Evolutionary conservation across 116 monocot species (phyloP).

Genomic region (Phalaenopsis hybrid): DNA sequence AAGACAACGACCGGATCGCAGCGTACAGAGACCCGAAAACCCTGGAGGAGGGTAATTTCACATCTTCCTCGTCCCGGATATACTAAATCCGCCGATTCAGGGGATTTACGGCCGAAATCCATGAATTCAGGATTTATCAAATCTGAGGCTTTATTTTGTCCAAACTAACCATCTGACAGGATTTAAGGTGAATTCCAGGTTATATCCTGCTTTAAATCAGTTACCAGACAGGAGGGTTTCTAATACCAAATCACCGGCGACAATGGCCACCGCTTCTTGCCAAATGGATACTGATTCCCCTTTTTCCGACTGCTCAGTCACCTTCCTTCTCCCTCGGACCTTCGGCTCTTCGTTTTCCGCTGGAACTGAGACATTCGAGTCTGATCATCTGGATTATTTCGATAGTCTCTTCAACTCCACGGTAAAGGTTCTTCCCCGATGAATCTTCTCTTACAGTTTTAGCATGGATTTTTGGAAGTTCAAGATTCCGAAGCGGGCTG

Average conservation of each 20-base stretch:
- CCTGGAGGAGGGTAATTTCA: too few species aligned
- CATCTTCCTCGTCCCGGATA: too few species aligned
- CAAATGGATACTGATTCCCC: not conserved
- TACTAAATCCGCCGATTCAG: too few species aligned
- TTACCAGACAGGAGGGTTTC: constrained; percentile 3
- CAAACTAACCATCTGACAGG: too few species aligned
- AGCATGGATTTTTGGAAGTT: not conserved
- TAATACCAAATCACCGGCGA: not conserved
- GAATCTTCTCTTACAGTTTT: not conserved
- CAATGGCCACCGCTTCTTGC: constrained; percentile 2
- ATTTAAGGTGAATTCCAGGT: too few species aligned
- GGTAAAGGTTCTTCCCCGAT: constrained; percentile 6
- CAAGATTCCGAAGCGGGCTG: not conserved
- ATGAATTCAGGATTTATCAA: too few species aligned
- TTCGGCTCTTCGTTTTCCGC: not conserved
- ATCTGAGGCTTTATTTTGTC: too few species aligned
- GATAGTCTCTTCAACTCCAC: constrained; percentile 6
- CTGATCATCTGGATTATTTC: constrained; percentile 3
- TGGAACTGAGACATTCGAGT: not conserved
- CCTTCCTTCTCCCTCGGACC: constrained; percentile 21
- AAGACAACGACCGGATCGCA: too few species aligned
- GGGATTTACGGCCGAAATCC: too few species aligned
- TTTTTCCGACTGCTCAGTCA: constrained; percentile 6
- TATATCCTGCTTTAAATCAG: not conserved
- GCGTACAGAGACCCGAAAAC: too few species aligned